Evolutionary conservation across 768 basidiomycete species (phyloP).

Genomic region (Tylopilus rubrobrunneus): DNA sequence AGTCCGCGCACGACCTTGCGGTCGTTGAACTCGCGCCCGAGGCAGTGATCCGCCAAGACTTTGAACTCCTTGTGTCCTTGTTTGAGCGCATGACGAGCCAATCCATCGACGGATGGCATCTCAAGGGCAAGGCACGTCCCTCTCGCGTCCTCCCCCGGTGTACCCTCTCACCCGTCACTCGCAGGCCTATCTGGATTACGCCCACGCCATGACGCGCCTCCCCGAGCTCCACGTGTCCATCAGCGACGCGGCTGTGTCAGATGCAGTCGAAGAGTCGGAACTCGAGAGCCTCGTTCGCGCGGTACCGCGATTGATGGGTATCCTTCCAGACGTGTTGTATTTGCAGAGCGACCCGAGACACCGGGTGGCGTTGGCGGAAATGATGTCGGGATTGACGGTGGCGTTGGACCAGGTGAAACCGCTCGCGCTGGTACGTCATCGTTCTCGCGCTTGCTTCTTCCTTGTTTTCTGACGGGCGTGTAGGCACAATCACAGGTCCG

Average conservation of each 20-base stretch:
- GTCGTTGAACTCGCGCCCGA: slow-evolving; percentile 86
- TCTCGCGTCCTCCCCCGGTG: slow-evolving; percentile 1
- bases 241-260: slow-evolving; percentile 41
- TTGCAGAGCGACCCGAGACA: slow-evolving; percentile 59
- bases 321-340: slow-evolving; percentile 65
- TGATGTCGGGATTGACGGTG: slow-evolving; percentile 60
- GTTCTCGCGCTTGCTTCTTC: neutral
- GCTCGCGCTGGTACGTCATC: slow-evolving; percentile 50
- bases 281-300: slow-evolving; percentile 57
- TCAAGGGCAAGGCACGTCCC: slow-evolving; percentile 69
- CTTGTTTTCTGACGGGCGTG: neutral
- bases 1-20: slow-evolving; percentile 80
- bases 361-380: slow-evolving; percentile 66
- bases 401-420: slow-evolving; percentile 60
- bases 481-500: slow-evolving; percentile 43
- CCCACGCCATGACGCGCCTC: slow-evolving; percentile 55
- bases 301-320: slow-evolving; percentile 61
- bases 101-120: slow-evolving; percentile 71
- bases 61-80: slow-evolving; percentile 60
- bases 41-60: slow-evolving; percentile 58
- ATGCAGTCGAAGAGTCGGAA: slow-evolving; percentile 45
- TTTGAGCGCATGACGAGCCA: slow-evolving; percentile 60
- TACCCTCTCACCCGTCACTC: slow-evolving; percentile 4
- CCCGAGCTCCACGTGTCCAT: slow-evolving; percentile 49
- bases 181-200: slow-evolving; percentile 73